Evolutionary conservation across 805 yeast species (phyloP).

Genomic region (Monosporozyma siamensis): DNA sequence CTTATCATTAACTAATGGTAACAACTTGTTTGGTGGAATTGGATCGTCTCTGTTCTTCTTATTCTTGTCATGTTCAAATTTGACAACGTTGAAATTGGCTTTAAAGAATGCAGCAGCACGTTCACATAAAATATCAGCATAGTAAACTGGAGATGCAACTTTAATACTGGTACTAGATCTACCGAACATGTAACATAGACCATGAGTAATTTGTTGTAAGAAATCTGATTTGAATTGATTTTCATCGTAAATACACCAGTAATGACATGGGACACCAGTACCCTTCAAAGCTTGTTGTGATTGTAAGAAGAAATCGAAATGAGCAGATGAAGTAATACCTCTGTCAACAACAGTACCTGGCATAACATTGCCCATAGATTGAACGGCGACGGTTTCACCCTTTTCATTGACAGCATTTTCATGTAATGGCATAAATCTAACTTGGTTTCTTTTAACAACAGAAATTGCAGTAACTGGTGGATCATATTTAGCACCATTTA

Average conservation of each 20-base stretch:
- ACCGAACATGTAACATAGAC: slow-evolving; percentile 17
- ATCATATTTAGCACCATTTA: slow-evolving; percentile 9
- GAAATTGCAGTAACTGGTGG: slow-evolving; percentile 15
- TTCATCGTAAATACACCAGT: slow-evolving; percentile 20
- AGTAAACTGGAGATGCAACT: slow-evolving; percentile 15
- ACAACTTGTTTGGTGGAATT: slow-evolving; percentile 7
- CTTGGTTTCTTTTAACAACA: slow-evolving; percentile 19
- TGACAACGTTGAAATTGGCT: slow-evolving; percentile 12
- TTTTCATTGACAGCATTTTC: slow-evolving; percentile 15
- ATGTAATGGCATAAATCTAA: slow-evolving; percentile 18
- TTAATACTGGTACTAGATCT: slow-evolving; percentile 17
- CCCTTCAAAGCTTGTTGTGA: slow-evolving; percentile 18
- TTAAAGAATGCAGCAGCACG: slow-evolving; percentile 18
- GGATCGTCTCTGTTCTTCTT: slow-evolving; percentile 9
- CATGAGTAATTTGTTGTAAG: slow-evolving; percentile 16
- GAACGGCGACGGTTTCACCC: slow-evolving; percentile 17
- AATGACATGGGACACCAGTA: slow-evolving; percentile 22
- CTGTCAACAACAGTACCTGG: slow-evolving; percentile 22
- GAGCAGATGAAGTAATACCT: slow-evolving; percentile 19
- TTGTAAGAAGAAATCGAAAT: slow-evolving; percentile 20
- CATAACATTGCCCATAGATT: slow-evolving; percentile 19
- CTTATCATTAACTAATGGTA: slow-evolving; percentile 14
- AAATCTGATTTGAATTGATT: slow-evolving; percentile 13
- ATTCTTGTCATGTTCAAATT: slow-evolving; percentile 8
- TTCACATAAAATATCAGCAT: slow-evolving; percentile 18